Evolutionary conservation across 164 flowering plant species (phyloP).

Genomic region (Piper betle): DNA sequence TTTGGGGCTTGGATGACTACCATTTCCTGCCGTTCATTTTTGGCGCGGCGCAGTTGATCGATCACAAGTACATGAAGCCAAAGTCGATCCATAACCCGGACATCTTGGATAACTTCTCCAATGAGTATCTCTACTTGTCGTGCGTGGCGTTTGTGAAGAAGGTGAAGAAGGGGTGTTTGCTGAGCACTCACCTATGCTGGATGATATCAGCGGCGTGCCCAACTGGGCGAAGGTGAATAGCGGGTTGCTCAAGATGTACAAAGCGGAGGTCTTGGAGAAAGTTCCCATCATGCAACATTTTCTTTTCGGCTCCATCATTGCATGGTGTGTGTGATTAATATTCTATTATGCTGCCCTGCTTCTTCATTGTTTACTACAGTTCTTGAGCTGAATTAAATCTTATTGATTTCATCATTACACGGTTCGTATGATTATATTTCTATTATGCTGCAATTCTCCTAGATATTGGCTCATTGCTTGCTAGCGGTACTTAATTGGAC

Average conservation of each 20-base stretch:
- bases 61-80: slow-evolving; percentile 97
- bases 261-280: slow-evolving; percentile 47
- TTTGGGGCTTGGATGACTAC: slow-evolving; percentile 95
- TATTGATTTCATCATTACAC: too few relatives aligned
- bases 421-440: too few relatives aligned
- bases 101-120: slow-evolving; percentile 67
- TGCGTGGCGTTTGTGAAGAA: slow-evolving; percentile 2
- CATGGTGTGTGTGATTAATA: slow-evolving; percentile 20
- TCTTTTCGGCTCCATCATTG: slow-evolving; percentile 42
- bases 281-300: slow-evolving; percentile 68
- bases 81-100: slow-evolving; percentile 90
- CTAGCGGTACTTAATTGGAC: too few relatives aligned
- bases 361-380: too few relatives aligned
- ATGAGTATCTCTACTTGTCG: slow-evolving; percentile 68
- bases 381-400: too few relatives aligned
- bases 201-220: slow-evolving; percentile 92
- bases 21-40: slow-evolving; percentile 92
- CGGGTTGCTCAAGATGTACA: slow-evolving; percentile 73
- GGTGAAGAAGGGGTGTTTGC: slow-evolving; percentile 73
- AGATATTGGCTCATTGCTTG: too few relatives aligned
- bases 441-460: too few relatives aligned
- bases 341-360: neutral
- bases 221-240: slow-evolving; percentile 88
- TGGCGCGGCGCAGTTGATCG: slow-evolving; percentile 89
- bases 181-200: slow-evolving; percentile 89